A percentile compares a stretch with the other conserved stretches of the same genome.
These are phyloP conservation scores for Scedosporium minutisporum DNA, from an alignment of 2,329 filamentous ascomycete genomes.

Conservation along the genomic window DNA sequence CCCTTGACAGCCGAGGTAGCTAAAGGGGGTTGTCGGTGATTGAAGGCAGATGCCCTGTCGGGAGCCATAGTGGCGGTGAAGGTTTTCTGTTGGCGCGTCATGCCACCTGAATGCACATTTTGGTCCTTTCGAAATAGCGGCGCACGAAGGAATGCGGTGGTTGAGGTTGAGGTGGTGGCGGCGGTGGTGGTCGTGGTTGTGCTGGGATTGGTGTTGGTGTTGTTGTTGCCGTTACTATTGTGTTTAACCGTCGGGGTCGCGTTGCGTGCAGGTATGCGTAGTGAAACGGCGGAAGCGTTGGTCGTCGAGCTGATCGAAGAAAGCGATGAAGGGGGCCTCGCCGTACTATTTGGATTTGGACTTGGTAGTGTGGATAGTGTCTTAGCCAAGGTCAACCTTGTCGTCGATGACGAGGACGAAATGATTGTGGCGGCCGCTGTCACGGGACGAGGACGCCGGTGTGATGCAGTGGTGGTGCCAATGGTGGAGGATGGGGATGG, in stretches of 20 bases:
- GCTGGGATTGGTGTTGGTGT: not conserved
- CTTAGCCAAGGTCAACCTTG: not conserved
- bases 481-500: slow-evolving; percentile 3
- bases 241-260: not conserved
- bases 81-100: slow-evolving; percentile 7
- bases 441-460: slow-evolving; percentile 5
- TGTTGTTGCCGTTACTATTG: not conserved
- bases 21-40: slow-evolving; percentile 60
- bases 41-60: slow-evolving; percentile 38
- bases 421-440: slow-evolving; percentile 1
- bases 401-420: not conserved
- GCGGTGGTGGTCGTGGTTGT: not conserved
- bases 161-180: not conserved
- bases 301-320: slow-evolving; percentile 3
- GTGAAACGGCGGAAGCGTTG: slow-evolving; percentile 3
- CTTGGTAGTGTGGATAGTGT: not conserved
- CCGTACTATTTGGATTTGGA: not conserved
- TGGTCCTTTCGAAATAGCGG: not conserved
- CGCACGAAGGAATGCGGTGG: not conserved
- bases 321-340: not conserved
- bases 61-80: slow-evolving; percentile 27
- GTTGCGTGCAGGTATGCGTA: not conserved
- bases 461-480: not conserved
- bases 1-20: slow-evolving; percentile 50
- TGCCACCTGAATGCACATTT: slow-evolving; percentile 4